Evolutionary conservation across 768 basidiomycete species (phyloP), one percentile per base, ranked within the genome.

Genomic region (Daedaleopsis nitida): DNA sequence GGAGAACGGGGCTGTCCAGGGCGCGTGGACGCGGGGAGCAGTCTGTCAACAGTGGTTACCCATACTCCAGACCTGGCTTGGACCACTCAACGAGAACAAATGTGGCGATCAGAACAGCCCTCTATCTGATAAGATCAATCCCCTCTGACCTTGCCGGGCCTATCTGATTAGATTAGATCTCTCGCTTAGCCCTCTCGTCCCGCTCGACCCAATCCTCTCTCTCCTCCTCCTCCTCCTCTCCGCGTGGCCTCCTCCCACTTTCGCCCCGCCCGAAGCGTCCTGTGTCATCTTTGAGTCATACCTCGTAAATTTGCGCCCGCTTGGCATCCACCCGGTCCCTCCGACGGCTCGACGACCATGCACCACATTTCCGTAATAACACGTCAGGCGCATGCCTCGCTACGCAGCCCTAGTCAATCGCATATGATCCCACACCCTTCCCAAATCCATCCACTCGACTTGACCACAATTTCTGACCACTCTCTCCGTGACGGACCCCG

Each of bases 111-210:
- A n/a, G n/a, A n/a, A n/a, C n/a, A n/a, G n/a, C n/a, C n/a, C n/a
- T n/a, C 49, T 61, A 65, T 65, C 64, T 65, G 64, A 65, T 65
- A 54, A 65, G 64, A 65, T 65, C 58, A 57, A 23, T 2, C 16
- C 4, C 52, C 21, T n/a, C 2, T 21, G 47, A 39, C 49, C 17
- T 59, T 54, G 14, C 23, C 19, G n/a, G 24, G 21, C 8, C 35
- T 52, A 65, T 65, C 59, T 58, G 59, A 64, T 64, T 51, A 64
- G 63, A 65, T 65, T 44, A 55, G 64, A 65, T 65, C 32, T 57
- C n/a, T 27, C 37, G 50, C 34, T 21, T 34, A 14, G 7, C 39
- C 21, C 13, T 38, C 38, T 42, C 44, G 49, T 24, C 48, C 44
- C 55, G 32, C 55, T 27, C 54, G 34, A 48, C 42, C 52, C 52